Base-by-base conservation (phyloP, 2,329 filamentous ascomycete species). In the Fusarium oxysporum region DNA sequence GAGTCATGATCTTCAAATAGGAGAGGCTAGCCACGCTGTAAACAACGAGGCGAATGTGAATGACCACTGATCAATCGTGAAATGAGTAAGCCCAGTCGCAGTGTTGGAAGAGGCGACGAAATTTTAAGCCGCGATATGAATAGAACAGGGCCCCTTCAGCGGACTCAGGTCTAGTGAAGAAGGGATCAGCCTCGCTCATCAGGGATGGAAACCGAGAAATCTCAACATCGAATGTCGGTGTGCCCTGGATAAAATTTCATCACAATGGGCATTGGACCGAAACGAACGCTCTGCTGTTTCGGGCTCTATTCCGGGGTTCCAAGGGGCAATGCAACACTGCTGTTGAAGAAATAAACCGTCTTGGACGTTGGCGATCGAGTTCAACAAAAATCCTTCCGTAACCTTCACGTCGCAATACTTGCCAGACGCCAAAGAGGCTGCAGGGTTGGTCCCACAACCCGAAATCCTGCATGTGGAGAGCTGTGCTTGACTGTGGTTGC, bases 361-460 rank as follows among this genome's bases (percentile, higher is more conserved):
- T 58, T 62, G 48, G 38, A 65, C 44, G 55, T 57, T 70, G 51
- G 41, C 38, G 41, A 51, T 59, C 55, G 57, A 57, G 23, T 53
- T 55, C 65, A 69, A 65, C 71, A 50, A 62, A 70, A 45, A 55
- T 58, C 44, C 51, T 65, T 65, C 53, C 19, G 32, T 62, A 56
- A 45, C 53, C 38, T 50, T 67, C 56, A 68, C 35, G 51, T 65
- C 59, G 28, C 47, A 53, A 56, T 68, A 41, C 70, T 51, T 62
- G 30, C 47, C 32, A 40, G 30, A 37, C 55, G 48, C 53, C 55
- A 62, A 55, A 73, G 51, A 73, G 53, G 55, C 59, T 71, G 48
- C 74, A 78, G 65, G 76, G 70, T 60, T 71, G 53, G 73, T 71
- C 57, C 74, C 73, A 77, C 76, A 65, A 70, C 65, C 69, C 70